Evolutionary conservation across 2,329 filamentous ascomycete genomes (phyloP), one percentile per base, ranked within the genome.

Genomic region (Alternaria novae-zelandiae): DNA sequence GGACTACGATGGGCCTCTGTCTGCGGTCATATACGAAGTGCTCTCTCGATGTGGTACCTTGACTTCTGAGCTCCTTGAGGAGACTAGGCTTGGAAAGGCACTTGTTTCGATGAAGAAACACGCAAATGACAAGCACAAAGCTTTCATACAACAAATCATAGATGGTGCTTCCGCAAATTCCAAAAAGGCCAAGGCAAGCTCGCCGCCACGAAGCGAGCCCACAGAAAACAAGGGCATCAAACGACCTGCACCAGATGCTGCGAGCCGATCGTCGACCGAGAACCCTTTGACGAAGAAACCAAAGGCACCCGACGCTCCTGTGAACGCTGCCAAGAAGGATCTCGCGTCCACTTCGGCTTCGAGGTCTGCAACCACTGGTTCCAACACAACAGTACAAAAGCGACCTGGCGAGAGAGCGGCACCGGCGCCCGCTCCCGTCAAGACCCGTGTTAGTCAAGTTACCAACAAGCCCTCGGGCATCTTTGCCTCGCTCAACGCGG

Each of bases 41-140:
- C 85, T 93, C 76, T 85, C 88, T 6, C 81, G 85, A 59, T 88
- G 89, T 53, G 88, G 86, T 36, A 90, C 89, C 61, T 84, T 89
- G 45, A 87, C 85, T 53, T 87, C 85, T 67, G 88, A 86, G 63
- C 83, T 84, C 47, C 77, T 89, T 45, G 86, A 89, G 67, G 89
- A 86, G 64, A 86, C 88, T 44, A 91, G 91, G 72, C 86, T 93
- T 59, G 86, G 88, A 61, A 88, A 86, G 58, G 86, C 91, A 15
- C 84, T 89, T 44, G 87, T 87, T 64, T 85, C 87, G 9, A 87
- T 91, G 72, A 85, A 84, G 63, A 89, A 87, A 72, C 89, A 88
- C 71, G 90, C 88, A 25, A 89, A 91, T 71, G 84, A 86, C 0
- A 87, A 90, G 56, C 86, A 88, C 51, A 90, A 90, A 70, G 84